These are phyloP conservation scores for Fusarium nurragi DNA, from an alignment of 2,329 filamentous ascomycete genomes.

Conservation along the genomic window DNA sequence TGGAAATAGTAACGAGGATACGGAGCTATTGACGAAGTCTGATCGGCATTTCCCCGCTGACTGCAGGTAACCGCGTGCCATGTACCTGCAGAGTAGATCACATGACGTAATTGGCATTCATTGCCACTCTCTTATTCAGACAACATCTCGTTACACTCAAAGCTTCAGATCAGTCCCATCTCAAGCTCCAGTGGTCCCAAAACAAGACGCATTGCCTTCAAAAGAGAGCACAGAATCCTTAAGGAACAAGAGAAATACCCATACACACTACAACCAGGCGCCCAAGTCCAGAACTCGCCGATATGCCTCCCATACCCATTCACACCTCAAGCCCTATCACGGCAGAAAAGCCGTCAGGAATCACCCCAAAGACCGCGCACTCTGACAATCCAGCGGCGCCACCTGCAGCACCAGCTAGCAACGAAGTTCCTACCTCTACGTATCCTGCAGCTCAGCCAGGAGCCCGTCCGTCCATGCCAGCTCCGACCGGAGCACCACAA, in stretches of 20 bases:
- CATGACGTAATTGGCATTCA: constrained; percentile 35
- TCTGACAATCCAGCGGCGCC: constrained; percentile 35
- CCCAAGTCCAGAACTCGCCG: constrained; percentile 16
- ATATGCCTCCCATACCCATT: constrained; percentile 70
- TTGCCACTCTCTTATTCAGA: constrained; percentile 30
- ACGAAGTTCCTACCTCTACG: constrained; percentile 48
- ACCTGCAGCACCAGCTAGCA: constrained; percentile 35
- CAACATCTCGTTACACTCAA: constrained; percentile 20
- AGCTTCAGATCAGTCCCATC: background rate
- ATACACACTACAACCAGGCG: background rate
- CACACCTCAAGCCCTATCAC: constrained; percentile 68
- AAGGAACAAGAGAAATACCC: background rate
- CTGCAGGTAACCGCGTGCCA: constrained; percentile 30
- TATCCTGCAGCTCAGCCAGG: constrained; percentile 43
- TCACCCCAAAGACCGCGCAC: constrained; percentile 57
- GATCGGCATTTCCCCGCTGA: constrained; percentile 38
- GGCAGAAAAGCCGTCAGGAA: constrained; percentile 61
- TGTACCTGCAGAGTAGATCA: constrained; percentile 29
- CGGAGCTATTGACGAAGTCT: constrained; percentile 30
- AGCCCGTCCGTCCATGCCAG: constrained; percentile 52
- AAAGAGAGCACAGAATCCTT: background rate
- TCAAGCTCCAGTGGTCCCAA: background rate
- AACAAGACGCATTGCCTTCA: background rate
- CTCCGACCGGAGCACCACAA: constrained; percentile 53
- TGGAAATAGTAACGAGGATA: constrained; percentile 16